Percentiles rank a stretch among this genome's conserved stretches.
Evolutionary conservation across 2,329 filamentous ascomycete species (phyloP).

Genomic region (Pseudogymnoascus sp.): DNA sequence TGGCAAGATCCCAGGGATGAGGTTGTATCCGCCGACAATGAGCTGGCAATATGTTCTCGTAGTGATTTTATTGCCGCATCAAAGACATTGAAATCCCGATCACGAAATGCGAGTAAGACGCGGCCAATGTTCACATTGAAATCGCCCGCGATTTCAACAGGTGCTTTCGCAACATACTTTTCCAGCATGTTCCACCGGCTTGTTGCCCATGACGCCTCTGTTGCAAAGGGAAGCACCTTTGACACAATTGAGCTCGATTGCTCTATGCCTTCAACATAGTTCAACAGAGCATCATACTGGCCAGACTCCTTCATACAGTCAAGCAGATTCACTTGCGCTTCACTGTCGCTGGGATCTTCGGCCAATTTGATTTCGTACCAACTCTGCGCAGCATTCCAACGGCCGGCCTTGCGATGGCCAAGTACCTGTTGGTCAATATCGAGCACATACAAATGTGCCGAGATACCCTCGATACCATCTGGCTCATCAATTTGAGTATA

Average conservation of each 20-base stretch:
- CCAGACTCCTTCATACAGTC: constrained; percentile 91
- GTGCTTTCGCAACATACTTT: constrained; percentile 53
- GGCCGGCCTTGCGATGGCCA: constrained; percentile 83
- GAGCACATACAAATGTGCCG: constrained; percentile 75
- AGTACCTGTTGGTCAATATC: constrained; percentile 90
- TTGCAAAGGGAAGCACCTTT: constrained; percentile 70
- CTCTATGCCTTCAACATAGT: constrained; percentile 74
- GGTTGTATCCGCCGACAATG: constrained; percentile 69
- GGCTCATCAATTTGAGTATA: constrained; percentile 98
- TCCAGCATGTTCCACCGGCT: constrained; percentile 70
- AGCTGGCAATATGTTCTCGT: constrained; percentile 61
- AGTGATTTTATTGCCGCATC: constrained; percentile 52
- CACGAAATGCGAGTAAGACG: constrained; percentile 53
- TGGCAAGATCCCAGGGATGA: constrained; percentile 78
- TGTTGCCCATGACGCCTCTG: constrained; percentile 88
- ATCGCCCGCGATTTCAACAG: constrained; percentile 42
- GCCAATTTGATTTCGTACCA: constrained; percentile 93
- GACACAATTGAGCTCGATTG: constrained; percentile 40
- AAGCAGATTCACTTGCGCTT: constrained; percentile 75
- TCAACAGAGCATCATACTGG: constrained; percentile 81
- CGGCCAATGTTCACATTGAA: constrained; percentile 78
- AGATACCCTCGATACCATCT: constrained; percentile 91
- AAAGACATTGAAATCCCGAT: constrained; percentile 45
- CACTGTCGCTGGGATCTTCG: constrained; percentile 66
- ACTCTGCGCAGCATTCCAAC: constrained; percentile 90